phyloP scores from a whole-genome alignment of 495 filamentous ascomycete genomes.

The Neurospora africana region DNA sequence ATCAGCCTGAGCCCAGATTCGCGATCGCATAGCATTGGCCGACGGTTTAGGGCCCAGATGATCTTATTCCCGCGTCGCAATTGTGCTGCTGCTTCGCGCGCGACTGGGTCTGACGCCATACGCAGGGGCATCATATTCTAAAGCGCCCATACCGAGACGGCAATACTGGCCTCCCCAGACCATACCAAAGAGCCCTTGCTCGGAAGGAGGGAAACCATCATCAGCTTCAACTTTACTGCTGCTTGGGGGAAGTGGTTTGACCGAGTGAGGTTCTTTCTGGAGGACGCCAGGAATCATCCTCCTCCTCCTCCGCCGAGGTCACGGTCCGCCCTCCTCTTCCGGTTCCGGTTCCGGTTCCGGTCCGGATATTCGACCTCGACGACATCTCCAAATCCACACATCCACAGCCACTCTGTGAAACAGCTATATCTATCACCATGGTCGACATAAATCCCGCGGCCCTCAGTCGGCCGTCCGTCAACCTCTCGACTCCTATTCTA shows the following conservation, averaged over 20 bases:
- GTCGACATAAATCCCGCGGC: constrained; percentile 79
- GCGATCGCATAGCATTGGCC: constrained; percentile 29
- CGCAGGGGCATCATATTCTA: background rate
- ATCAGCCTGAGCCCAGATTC: constrained; percentile 24
- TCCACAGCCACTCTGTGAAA: background rate
- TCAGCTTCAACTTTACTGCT: background rate
- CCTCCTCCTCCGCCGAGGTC: background rate
- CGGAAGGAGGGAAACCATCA: background rate
- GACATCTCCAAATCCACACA: constrained; percentile 1
- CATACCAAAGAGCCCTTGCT: background rate
- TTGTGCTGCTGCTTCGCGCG: constrained; percentile 31
- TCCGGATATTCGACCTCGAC: constrained; percentile 4
- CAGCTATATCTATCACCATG: constrained; percentile 37
- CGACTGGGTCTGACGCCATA: constrained; percentile 24
- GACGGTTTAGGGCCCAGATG: constrained; percentile 25
- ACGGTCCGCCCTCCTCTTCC: background rate
- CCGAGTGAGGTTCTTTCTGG: background rate
- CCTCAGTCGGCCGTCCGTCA: constrained; percentile 55
- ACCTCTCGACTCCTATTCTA: constrained; percentile 52
- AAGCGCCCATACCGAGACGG: background rate
- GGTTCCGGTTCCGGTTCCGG: constrained; percentile 10
- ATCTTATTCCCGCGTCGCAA: constrained; percentile 30
- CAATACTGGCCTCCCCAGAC: background rate
- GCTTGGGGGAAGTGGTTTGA: background rate
- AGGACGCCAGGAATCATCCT: background rate